phyloP scores from a whole-genome alignment of 768 basidiomycete genomes.

The Polyporus arcularius region DNA sequence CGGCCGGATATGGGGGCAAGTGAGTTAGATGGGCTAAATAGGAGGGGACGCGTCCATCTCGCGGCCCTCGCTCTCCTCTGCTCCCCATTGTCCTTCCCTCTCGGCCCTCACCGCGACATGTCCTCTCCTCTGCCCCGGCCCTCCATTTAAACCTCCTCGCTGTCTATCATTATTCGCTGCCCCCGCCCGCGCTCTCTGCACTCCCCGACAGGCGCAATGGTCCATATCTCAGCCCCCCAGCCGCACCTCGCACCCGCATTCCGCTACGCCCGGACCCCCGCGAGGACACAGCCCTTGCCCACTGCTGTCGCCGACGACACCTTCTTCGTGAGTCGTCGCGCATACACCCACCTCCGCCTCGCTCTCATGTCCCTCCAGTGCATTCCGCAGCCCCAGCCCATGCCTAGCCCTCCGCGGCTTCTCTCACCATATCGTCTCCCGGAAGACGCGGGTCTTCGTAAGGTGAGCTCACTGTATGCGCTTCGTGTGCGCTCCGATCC shows the following conservation, averaged over 20 bases:
- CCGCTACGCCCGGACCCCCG: not conserved
- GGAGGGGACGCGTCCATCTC: not conserved
- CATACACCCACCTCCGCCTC: not conserved
- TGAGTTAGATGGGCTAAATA: conserved; percentile 2
- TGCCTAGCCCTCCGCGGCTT: conserved; percentile 35
- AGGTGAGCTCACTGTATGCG: conserved; percentile 16
- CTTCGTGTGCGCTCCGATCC: conserved; percentile 5
- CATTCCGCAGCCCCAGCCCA: conserved; percentile 24
- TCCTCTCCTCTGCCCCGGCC: conserved; percentile 19
- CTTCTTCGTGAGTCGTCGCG: conserved; percentile 23
- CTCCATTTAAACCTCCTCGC: conserved; percentile 32
- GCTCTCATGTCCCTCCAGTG: conserved; percentile 24
- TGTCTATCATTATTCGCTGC: conserved; percentile 34
- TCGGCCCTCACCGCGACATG: conserved; percentile 22
- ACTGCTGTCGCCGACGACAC: conserved; percentile 27
- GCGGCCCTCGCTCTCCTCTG: conserved; percentile 7
- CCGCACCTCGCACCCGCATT: conserved; percentile 33
- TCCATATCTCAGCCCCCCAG: conserved; percentile 21
- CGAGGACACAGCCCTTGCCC: conserved; percentile 25
- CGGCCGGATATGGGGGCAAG: not conserved
- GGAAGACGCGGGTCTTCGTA: conserved; percentile 24
- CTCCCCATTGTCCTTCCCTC: conserved; percentile 24
- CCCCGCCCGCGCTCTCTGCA: conserved; percentile 8
- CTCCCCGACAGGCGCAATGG: not conserved
- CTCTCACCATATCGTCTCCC: conserved; percentile 40